These are phyloP conservation scores for Wickerhamomyces chaumierensis DNA, from an alignment of 805 yeast species.

Conservation along the genomic window DNA sequence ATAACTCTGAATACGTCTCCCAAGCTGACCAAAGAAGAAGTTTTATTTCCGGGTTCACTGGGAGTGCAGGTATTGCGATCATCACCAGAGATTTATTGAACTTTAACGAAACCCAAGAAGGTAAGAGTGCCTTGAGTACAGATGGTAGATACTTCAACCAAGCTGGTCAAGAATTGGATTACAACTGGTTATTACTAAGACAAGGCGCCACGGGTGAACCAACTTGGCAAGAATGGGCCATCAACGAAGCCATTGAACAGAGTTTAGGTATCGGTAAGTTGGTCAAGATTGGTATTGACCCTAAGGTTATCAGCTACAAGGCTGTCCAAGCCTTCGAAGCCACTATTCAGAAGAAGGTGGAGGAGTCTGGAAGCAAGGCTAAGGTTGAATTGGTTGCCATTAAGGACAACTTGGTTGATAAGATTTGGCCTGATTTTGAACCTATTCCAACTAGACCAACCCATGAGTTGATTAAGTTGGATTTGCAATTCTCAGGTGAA, in stretches of 20 bases:
- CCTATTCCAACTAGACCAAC: conserved; percentile 45
- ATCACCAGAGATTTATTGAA: conserved; percentile 41
- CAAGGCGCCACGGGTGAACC: conserved; percentile 65
- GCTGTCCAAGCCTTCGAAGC: conserved; percentile 20
- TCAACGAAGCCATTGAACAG: conserved; percentile 39
- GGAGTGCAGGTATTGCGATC: conserved; percentile 90
- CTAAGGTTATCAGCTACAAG: conserved; percentile 50
- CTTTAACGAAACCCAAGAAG: conserved; percentile 33
- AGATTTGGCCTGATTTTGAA: conserved; percentile 63
- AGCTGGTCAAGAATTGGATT: conserved; percentile 73
- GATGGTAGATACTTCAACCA: conserved; percentile 94
- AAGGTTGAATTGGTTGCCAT: conserved; percentile 39
- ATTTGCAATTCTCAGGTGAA: conserved; percentile 54
- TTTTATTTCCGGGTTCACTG: conserved; percentile 81
- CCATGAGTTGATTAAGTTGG: conserved; percentile 39
- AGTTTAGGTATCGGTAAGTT: conserved; percentile 28
- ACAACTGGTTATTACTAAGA: conserved; percentile 69
- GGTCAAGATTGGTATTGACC: conserved; percentile 73
- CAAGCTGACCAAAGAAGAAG: conserved; percentile 72
- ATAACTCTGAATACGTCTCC: conserved; percentile 83
- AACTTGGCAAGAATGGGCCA: conserved; percentile 74
- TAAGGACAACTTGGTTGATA: conserved; percentile 59
- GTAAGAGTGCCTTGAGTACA: conserved; percentile 74
- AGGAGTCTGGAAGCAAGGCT: conserved; percentile 18
- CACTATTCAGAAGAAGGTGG: conserved; percentile 18